Evolutionary conservation across 768 basidiomycete species (phyloP).

Genomic region (Lactarius hatsudake): DNA sequence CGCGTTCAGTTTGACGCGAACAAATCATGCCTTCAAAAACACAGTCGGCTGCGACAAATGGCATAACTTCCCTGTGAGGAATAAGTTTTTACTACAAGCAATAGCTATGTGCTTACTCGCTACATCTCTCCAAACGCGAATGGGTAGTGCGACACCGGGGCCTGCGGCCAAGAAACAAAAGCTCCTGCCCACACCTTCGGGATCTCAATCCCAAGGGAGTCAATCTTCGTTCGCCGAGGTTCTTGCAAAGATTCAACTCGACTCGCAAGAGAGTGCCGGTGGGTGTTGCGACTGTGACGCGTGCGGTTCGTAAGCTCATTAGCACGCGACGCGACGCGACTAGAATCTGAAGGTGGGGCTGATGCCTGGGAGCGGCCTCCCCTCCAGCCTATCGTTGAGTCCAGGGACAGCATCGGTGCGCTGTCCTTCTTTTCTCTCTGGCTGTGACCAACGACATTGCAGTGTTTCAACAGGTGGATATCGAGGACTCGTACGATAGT

Average conservation of each 20-base stretch:
- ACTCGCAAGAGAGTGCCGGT: conserved; percentile 30
- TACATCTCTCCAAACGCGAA: conserved; percentile 15
- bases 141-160: conserved; percentile 18
- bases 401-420: conserved; percentile 64
- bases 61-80: too few species aligned
- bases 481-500: conserved; percentile 62
- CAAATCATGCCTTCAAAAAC: too few species aligned
- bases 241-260: conserved; percentile 37
- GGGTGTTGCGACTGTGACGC: background rate
- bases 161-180: conserved; percentile 38
- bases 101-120: too few species aligned
- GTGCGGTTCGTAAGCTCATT: background rate
- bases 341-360: conserved; percentile 76
- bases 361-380: conserved; percentile 69
- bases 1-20: too few species aligned
- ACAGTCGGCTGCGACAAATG: too few species aligned
- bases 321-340: conserved; percentile 4
- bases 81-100: too few species aligned
- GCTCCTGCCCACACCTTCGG: conserved; percentile 28
- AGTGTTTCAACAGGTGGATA: conserved; percentile 98
- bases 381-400: conserved; percentile 52
- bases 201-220: conserved; percentile 31
- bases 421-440: conserved; percentile 27
- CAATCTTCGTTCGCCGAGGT: conserved; percentile 41
- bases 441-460: background rate